Conservation (phyloP, 2,329 filamentous ascomycete genomes). For the Fusarium staphyleae region DNA sequence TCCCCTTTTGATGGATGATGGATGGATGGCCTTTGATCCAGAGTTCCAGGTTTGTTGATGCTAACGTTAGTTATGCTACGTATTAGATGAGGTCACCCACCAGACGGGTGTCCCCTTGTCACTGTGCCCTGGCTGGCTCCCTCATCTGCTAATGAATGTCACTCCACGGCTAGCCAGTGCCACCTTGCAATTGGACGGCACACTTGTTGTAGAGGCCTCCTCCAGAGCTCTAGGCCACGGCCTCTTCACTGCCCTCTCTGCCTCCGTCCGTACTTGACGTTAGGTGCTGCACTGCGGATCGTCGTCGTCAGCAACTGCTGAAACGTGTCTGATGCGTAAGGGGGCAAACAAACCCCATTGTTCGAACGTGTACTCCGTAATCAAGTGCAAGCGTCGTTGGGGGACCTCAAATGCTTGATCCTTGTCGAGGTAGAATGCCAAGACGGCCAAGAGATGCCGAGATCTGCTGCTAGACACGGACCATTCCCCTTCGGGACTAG, state of each 20-base stretch:
- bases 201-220: constrained; percentile 23
- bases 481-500: constrained; percentile 21
- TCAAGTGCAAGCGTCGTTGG: background rate
- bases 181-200: constrained; percentile 10
- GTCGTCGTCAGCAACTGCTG: background rate
- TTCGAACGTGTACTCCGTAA: background rate
- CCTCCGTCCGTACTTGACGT: no score
- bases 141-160: background rate
- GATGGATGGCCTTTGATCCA: background rate
- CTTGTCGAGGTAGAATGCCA: constrained; percentile 22
- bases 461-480: constrained; percentile 32
- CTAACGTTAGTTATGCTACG: background rate
- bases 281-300: background rate
- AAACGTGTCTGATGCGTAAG: background rate
- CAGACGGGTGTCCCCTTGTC: background rate
- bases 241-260: background rate
- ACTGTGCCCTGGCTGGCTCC: background rate
- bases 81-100: background rate
- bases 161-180: constrained; percentile 12
- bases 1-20: background rate
- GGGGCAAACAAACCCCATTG: background rate
- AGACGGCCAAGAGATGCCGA: constrained; percentile 37
- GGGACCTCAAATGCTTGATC: constrained; percentile 8
- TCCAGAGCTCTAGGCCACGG: constrained; percentile 2
- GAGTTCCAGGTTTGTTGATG: background rate